Evolutionary conservation across 2,329 filamentous ascomycete genomes (phyloP), one percentile per base, ranked within the genome.

Genomic region (Dactylellina parvicollis): DNA sequence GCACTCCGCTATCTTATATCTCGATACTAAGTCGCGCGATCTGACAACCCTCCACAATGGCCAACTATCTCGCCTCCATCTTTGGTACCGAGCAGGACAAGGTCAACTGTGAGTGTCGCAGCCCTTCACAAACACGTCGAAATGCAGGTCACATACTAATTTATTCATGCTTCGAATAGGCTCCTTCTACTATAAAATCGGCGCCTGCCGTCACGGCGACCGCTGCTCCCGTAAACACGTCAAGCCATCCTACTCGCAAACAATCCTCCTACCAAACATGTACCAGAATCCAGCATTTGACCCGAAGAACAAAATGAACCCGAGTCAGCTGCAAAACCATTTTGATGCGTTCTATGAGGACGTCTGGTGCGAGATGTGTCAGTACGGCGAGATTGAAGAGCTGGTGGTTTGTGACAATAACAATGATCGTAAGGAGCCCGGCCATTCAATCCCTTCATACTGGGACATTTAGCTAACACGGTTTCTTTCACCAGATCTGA

Each of bases 121-220:
- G 34, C 22, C 32, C 61, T 26, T 20, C 34, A 50, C 40, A 46
- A 42, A 26, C 34, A 54, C 32, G 42, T 59, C 78, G 79, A 93
- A 97, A 85, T 97, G 98, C 87, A 24, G 20, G 8, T 9, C 16
- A 38, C 7, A n/a, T 40, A 26, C 54, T 56, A 52, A 62, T 40
- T 14, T 38, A 24, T 16, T 52, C 10, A 30, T 16, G 3, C 28
- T 20, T 16, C 9, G n/a, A n/a, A 47, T 30, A 78, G 77, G 95
- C 87, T 95, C 91, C 67, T 99, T 99, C 88, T 99, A 99, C 88
- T 93, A 97, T 90, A 99, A 99, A 85, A 99, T 99, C 82, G 95
- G 95, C 81, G 95, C 95, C 61, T 99, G 95, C 85, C 90, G 95
- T 75, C 95, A 99, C 86, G 95, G 95, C 80, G 95, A 99, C 84